Conservation (phyloP, 495 filamentous ascomycete genomes). For the Letharia columbiana region DNA sequence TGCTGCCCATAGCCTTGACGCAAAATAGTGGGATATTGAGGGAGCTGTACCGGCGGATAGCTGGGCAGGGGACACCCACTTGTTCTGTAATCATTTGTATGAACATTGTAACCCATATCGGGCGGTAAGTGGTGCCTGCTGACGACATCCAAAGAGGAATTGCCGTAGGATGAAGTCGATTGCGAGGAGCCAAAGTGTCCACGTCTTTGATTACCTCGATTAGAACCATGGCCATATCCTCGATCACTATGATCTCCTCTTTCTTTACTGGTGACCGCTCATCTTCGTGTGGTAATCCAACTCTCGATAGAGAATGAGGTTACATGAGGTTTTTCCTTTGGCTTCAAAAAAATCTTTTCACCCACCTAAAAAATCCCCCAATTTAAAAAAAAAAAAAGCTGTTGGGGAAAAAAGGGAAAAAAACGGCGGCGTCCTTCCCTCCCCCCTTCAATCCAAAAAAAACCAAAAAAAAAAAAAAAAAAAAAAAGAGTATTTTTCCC, state of each 20-base stretch:
- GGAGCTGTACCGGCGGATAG: conserved; percentile 22
- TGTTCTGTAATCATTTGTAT: conserved; percentile 10
- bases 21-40: conserved; percentile 16
- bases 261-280: conserved; percentile 29
- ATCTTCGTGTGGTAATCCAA: conserved; percentile 10
- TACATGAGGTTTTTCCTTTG: neutral
- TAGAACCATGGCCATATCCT: conserved; percentile 44
- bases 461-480: no score
- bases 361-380: no score
- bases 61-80: conserved; percentile 17
- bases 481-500: no score
- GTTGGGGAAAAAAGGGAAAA: no score
- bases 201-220: conserved; percentile 35
- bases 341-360: no score
- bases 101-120: neutral
- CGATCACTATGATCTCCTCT: conserved; percentile 44
- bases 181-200: conserved; percentile 6
- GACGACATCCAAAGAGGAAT: neutral
- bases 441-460: no score
- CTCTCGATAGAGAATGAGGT: neutral
- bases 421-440: no score
- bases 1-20: conserved; percentile 22
- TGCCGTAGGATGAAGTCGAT: conserved; percentile 10
- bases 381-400: no score
- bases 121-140: neutral